Conservation (phyloP, 257 asterid species). For the Marsdenia floribunda region DNA sequence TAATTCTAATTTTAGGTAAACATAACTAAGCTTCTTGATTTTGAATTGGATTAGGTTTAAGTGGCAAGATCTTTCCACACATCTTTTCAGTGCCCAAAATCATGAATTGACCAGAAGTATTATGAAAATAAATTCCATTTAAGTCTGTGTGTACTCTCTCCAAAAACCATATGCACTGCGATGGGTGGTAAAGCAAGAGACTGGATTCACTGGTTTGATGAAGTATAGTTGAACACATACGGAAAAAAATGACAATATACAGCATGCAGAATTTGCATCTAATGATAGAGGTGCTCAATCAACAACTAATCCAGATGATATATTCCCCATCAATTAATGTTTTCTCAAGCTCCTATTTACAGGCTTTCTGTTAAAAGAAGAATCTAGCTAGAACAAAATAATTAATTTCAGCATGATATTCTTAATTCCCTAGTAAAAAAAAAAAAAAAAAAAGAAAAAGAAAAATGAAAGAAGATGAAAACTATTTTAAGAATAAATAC, state of each 20-base stretch:
- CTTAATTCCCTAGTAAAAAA: not conserved
- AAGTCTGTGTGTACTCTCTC: not conserved
- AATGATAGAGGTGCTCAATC: not conserved
- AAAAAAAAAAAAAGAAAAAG: not conserved
- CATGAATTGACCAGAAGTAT: not conserved
- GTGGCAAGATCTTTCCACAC: not conserved
- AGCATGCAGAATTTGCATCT: not conserved
- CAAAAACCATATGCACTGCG: not conserved
- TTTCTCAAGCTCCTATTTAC: not conserved
- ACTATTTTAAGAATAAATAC: not conserved
- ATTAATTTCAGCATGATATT: not conserved
- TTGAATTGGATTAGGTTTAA: not conserved
- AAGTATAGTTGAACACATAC: too few relatives aligned
- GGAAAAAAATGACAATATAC: not conserved
- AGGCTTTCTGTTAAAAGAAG: not conserved
- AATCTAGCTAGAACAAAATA: slow-evolving; percentile 4
- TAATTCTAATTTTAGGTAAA: not conserved
- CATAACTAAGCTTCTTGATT: not conserved
- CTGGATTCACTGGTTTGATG: not conserved
- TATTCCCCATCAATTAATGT: not conserved
- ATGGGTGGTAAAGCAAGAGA: not conserved
- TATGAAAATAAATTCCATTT: not conserved
- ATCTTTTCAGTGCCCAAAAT: not conserved
- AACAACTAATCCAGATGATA: not conserved
- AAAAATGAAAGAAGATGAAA: not conserved